Conservation (phyloP, 2,329 filamentous ascomycete genomes). For the Apiospora marii region DNA sequence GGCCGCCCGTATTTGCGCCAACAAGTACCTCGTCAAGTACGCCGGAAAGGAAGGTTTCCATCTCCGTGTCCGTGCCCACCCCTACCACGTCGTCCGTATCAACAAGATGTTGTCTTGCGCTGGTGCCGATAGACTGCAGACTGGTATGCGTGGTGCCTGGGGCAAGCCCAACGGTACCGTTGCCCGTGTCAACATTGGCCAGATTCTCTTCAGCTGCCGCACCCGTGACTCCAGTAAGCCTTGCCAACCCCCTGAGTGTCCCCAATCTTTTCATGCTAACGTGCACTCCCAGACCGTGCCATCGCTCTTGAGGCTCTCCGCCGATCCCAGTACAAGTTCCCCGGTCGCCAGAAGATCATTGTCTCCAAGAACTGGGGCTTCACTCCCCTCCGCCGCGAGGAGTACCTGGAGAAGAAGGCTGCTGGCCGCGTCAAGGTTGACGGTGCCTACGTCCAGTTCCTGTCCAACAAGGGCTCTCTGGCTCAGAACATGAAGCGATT, state of each 20-base stretch:
- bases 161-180: slow-evolving; percentile 99
- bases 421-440: slow-evolving; percentile 94
- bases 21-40: slow-evolving; percentile 89
- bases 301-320: slow-evolving; percentile 98
- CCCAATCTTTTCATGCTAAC: background rate
- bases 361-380: slow-evolving; percentile 99
- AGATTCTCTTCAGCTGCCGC: slow-evolving; percentile 97
- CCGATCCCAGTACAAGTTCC: slow-evolving; percentile 99
- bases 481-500: slow-evolving; percentile 91
- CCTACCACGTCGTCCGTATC: slow-evolving; percentile 99
- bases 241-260: background rate
- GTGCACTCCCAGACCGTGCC: slow-evolving; percentile 70
- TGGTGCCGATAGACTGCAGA: slow-evolving; percentile 99
- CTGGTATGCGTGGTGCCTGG: slow-evolving; percentile 99
- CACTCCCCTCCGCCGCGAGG: slow-evolving; percentile 96
- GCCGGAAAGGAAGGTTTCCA: slow-evolving; percentile 79
- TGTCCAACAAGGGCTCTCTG: slow-evolving; percentile 89
- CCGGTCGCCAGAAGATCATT: slow-evolving; percentile 99
- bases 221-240: slow-evolving; percentile 89
- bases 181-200: slow-evolving; percentile 99
- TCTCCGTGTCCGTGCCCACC: slow-evolving; percentile 86
- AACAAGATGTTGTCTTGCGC: slow-evolving; percentile 99
- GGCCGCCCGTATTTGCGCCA: slow-evolving; percentile 99
- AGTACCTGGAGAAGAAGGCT: slow-evolving; percentile 96
- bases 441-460: slow-evolving; percentile 99